phyloP scores from a whole-genome alignment of 2,329 filamentous ascomycete genomes.

The Nemania bipapillata region DNA sequence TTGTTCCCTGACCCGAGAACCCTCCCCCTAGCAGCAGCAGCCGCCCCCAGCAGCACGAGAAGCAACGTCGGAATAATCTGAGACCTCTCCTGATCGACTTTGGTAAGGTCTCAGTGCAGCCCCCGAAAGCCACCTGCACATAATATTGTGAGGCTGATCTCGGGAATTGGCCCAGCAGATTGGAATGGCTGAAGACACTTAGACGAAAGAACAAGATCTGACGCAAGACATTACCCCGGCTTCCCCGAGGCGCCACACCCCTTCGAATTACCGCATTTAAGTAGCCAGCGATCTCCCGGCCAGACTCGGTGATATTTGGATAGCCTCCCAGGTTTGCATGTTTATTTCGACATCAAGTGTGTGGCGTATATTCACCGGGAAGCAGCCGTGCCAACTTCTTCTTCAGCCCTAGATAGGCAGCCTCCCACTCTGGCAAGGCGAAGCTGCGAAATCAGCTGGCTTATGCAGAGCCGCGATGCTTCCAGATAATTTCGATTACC shows the following conservation, averaged over 20 bases:
- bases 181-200: conserved; percentile 9
- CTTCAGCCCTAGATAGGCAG: neutral
- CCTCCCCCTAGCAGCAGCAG: too few relatives aligned
- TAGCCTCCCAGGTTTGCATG: neutral
- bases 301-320: neutral
- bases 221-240: neutral
- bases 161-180: neutral
- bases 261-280: neutral
- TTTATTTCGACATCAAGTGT: neutral
- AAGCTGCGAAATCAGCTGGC: neutral
- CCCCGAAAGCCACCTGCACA: neutral
- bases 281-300: neutral
- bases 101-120: conserved; percentile 13
- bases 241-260: conserved; percentile 8
- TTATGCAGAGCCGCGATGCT: neutral
- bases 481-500: neutral
- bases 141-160: conserved; percentile 1
- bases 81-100: conserved; percentile 26
- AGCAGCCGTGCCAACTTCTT: neutral
- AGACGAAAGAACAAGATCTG: neutral
- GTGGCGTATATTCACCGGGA: neutral
- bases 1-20: neutral
- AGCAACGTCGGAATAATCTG: conserved; percentile 10
- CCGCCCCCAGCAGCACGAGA: conserved; percentile 21
- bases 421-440: neutral